Evolutionary conservation across 345 rosid genomes (phyloP), one percentile per base, ranked within the genome.

Genomic region (Eucalyptus marginata): DNA sequence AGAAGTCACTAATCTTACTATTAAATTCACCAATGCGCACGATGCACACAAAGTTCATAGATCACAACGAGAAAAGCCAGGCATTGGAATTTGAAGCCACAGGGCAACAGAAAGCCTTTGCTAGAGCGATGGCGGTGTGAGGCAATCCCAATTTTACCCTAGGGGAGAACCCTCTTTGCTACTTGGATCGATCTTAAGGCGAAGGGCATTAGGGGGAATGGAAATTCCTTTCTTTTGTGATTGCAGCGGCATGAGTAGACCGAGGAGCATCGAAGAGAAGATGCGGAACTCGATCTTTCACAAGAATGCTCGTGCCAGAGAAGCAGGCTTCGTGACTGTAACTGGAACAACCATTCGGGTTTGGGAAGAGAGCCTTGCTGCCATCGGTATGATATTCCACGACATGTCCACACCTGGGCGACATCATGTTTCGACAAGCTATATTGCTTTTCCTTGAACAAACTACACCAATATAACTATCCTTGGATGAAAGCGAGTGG

Each of bases 111-210:
- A 93, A 92, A 97, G 88, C 99, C 97, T 90, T 96, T 96, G 92
- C 97, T 95, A 96, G 87, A 27, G 98, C 99, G 88, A 95, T 87
- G 89, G 97, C 97, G 12, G 98, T 95, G 87, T 95, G 93, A 91
- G 97, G 93, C 76, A 93, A 88, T 7, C 98, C 98, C 95, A 97
- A 89, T 91, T 97, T 98, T n/a, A 96, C 94, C 25, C 98, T 99
- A 13, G 93, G 93, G 90, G 98, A 96, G 92, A 96, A 97, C 88
- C 99, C 99, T 59, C 97, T 95, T 90, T 94, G 89, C 96, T 95
- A 96, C 22, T 86, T 88, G 89, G 90, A 91, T 96, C 94, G 50
- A 6, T 90, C 91, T 91, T 91, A 93, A 56, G 62, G 62, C 29
- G 29, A 56, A 56, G 29, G 29, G 13, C 29, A 24, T 4, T 56